Conservation (phyloP, 331 rosid species). For the Pyracantha coccinea region DNA sequence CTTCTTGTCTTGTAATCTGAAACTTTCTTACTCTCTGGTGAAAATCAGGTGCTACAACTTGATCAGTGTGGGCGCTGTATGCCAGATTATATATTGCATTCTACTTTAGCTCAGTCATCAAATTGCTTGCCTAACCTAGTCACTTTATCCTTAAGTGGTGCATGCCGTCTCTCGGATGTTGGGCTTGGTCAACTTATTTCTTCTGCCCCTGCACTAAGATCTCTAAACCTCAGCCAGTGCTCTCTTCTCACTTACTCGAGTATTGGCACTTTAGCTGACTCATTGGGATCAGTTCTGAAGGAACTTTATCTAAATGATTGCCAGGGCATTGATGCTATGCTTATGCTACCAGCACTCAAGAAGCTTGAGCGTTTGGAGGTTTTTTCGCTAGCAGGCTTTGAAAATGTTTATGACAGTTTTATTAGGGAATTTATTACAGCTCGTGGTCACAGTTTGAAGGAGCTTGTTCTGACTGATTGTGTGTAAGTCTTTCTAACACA, state of each 20-base stretch:
- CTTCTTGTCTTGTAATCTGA: constrained; percentile 5
- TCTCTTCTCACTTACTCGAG: constrained; percentile 62
- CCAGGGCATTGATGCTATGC: constrained; percentile 32
- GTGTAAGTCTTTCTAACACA: constrained; percentile 39
- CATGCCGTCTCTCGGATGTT: constrained; percentile 66
- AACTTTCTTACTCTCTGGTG: constrained; percentile 4
- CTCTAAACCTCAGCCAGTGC: constrained; percentile 79
- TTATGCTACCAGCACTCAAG: constrained; percentile 41
- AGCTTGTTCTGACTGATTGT: constrained; percentile 66
- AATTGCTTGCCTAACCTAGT: constrained; percentile 39
- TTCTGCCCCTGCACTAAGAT: constrained; percentile 57
- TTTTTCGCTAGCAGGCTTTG: constrained; percentile 60
- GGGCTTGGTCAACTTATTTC: constrained; percentile 57
- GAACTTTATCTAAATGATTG: constrained; percentile 75
- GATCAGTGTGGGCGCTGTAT: constrained; percentile 77
- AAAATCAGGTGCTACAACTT: constrained; percentile 68
- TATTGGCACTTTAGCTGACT: constrained; percentile 37
- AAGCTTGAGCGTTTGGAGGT: constrained; percentile 55
- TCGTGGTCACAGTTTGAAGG: constrained; percentile 58
- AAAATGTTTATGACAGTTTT: constrained; percentile 41
- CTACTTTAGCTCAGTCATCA: constrained; percentile 40
- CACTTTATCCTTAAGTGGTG: constrained; percentile 68
- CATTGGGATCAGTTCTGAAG: constrained; percentile 56
- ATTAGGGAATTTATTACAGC: constrained; percentile 31
- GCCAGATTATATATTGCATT: constrained; percentile 40